A percentile compares a stretch with the other conserved stretches of the same genome.
These are phyloP conservation scores for Diaporthe sp. DNA, from an alignment of 2,329 filamentous ascomycete genomes.

Conservation along the genomic window DNA sequence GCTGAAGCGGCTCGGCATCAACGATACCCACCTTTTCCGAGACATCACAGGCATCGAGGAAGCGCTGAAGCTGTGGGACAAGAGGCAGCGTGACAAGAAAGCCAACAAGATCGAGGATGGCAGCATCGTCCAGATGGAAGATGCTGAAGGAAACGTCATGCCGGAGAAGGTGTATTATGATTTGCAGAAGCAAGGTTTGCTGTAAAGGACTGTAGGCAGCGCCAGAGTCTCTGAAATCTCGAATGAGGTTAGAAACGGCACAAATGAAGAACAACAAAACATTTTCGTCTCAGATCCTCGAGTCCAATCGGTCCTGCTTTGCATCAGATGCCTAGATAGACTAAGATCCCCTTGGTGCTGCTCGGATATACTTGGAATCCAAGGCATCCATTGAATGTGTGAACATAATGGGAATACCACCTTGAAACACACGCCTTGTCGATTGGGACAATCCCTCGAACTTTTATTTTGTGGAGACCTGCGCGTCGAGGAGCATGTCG, in stretches of 20 bases:
- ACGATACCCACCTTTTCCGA: conserved; percentile 88
- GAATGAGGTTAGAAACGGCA: neutral
- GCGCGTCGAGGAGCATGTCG: neutral
- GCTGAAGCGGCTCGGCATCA: conserved; percentile 93
- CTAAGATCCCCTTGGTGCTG: neutral
- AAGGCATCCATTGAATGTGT: neutral
- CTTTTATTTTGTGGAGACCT: neutral
- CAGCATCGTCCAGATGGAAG: conserved; percentile 97
- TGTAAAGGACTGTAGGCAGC: conserved; percentile 60
- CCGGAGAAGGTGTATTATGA: conserved; percentile 98
- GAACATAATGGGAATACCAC: neutral
- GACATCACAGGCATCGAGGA: conserved; percentile 96
- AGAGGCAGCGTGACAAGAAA: conserved; percentile 89
- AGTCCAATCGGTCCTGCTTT: neutral
- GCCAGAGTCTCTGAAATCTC: neutral
- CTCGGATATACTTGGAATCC: neutral
- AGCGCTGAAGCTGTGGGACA: conserved; percentile 89
- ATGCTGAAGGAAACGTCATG: conserved; percentile 98
- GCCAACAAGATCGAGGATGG: conserved; percentile 81
- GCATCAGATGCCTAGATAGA: neutral
- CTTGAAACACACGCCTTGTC: neutral
- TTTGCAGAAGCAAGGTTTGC: conserved; percentile 89
- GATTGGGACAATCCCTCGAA: neutral
- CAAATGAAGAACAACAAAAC: neutral
- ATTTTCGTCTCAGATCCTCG: neutral